phyloP scores from a whole-genome alignment of 192 early-diverging fungal genomes.

The Podila minutissima region DNA sequence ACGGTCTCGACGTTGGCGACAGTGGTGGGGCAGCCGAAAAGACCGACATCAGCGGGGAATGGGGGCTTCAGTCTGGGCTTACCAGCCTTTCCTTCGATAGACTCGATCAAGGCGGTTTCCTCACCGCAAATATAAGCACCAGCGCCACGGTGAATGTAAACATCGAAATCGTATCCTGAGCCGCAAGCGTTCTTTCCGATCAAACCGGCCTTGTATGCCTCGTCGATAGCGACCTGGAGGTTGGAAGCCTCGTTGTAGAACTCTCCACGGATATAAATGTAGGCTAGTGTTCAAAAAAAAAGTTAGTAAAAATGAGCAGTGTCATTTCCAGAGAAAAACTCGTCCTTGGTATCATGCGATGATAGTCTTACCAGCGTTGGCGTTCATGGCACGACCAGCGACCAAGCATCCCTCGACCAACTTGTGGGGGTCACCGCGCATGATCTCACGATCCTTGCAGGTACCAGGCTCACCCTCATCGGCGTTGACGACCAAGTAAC shows the following conservation, averaged over 20 bases:
- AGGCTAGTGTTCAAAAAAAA: conserved; percentile 63
- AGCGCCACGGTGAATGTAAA: conserved; percentile 97
- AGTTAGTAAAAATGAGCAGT: neutral
- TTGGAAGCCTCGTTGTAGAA: conserved; percentile 97
- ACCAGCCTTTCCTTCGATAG: conserved; percentile 96
- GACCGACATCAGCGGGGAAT: conserved; percentile 97
- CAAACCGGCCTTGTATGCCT: conserved; percentile 96
- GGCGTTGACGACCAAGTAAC: conserved; percentile 97
- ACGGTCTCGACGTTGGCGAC: conserved; percentile 99
- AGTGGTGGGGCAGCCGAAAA: conserved; percentile 99
- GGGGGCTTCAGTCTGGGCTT: conserved; percentile 99
- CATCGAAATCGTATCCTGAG: conserved; percentile 95
- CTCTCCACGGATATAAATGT: conserved; percentile 97
- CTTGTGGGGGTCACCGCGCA: conserved; percentile 93
- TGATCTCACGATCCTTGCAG: conserved; percentile 93
- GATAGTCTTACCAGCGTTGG: conserved; percentile 75
- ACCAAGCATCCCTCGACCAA: conserved; percentile 96
- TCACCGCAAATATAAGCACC: conserved; percentile 99
- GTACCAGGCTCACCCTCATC: conserved; percentile 99
- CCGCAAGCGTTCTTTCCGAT: conserved; percentile 99
- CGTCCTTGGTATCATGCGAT: neutral
- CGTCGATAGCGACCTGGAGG: conserved; percentile 93
- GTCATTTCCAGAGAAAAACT: neutral
- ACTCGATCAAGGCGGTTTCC: conserved; percentile 90
- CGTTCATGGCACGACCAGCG: conserved; percentile 97